These are phyloP conservation scores for Westerdykella sp. DNA, from an alignment of 2,329 filamentous ascomycete species.

Conservation along the genomic window DNA sequence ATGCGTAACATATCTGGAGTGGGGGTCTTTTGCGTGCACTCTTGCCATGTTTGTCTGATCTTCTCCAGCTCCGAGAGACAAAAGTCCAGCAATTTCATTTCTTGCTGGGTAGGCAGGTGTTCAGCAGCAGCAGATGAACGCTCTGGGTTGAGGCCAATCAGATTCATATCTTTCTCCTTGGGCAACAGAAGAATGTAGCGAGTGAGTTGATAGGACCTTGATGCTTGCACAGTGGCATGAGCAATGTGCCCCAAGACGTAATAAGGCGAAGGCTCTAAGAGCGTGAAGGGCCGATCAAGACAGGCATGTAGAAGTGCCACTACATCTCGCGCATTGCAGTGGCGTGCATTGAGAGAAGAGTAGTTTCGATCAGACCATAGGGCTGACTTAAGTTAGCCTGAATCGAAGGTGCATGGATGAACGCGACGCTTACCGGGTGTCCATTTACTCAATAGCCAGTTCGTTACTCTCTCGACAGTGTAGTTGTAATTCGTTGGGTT, in stretches of 20 bases:
- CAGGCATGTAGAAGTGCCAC: slow-evolving; percentile 64
- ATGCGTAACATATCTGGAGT: slow-evolving; percentile 47
- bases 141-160: slow-evolving; percentile 3
- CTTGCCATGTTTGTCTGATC: slow-evolving; percentile 41
- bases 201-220: slow-evolving; percentile 39
- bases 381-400: slow-evolving; percentile 22
- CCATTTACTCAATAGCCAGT: slow-evolving; percentile 81
- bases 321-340: slow-evolving; percentile 60
- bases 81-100: slow-evolving; percentile 39
- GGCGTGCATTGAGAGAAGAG: slow-evolving; percentile 57
- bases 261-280: slow-evolving; percentile 19
- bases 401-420: slow-evolving; percentile 1
- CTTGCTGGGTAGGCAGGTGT: slow-evolving; percentile 17
- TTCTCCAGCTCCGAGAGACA: slow-evolving; percentile 42
- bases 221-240: slow-evolving; percentile 40
- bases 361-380: slow-evolving; percentile 57
- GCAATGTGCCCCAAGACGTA: slow-evolving; percentile 38
- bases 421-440: slow-evolving; percentile 61
- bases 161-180: slow-evolving; percentile 6
- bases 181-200: slow-evolving; percentile 46
- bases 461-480: slow-evolving; percentile 65
- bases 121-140: slow-evolving; percentile 4
- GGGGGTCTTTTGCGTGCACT: slow-evolving; percentile 39
- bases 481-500: slow-evolving; percentile 62
- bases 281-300: slow-evolving; percentile 48